phyloP scores from a whole-genome alignment of 495 filamentous ascomycete genomes.

The Penicillium chermesinum region DNA sequence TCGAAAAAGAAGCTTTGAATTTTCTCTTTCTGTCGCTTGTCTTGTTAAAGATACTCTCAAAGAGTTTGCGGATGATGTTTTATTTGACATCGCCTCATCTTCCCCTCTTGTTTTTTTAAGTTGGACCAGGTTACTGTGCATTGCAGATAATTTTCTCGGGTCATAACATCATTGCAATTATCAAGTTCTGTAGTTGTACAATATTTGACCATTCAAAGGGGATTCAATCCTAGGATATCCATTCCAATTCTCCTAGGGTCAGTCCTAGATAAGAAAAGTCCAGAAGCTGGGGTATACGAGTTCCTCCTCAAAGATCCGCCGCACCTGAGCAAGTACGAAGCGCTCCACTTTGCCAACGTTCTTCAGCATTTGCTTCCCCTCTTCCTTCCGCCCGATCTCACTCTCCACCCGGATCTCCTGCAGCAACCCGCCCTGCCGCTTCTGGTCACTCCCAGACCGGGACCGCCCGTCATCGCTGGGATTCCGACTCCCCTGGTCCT shows the following conservation, averaged over 20 bases:
- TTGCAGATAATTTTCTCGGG: conserved; percentile 11
- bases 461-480: conserved; percentile 18
- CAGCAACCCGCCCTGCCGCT: conserved; percentile 65
- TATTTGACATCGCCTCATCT: neutral
- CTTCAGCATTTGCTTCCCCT: conserved; percentile 89
- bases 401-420: conserved; percentile 94
- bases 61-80: conserved; percentile 1
- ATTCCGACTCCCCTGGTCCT: conserved; percentile 30
- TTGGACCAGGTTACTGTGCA: conserved; percentile 2
- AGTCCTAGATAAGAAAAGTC: conserved; percentile 79
- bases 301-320: conserved; percentile 96
- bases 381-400: conserved; percentile 88
- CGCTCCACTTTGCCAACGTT: conserved; percentile 98
- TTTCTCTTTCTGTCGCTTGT: neutral
- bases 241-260: too few species aligned
- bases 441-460: conserved; percentile 24
- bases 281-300: conserved; percentile 97
- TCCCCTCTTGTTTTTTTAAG: conserved; percentile 1
- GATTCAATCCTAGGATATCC: too few species aligned
- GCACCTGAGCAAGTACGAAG: conserved; percentile 93
- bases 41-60: neutral
- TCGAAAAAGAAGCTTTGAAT: neutral
- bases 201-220: neutral
- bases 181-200: conserved; percentile 22
- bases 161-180: conserved; percentile 2